Evolutionary conservation across 2,329 filamentous ascomycete genomes (phyloP).

Genomic region (Colletotrichum caudatum): DNA sequence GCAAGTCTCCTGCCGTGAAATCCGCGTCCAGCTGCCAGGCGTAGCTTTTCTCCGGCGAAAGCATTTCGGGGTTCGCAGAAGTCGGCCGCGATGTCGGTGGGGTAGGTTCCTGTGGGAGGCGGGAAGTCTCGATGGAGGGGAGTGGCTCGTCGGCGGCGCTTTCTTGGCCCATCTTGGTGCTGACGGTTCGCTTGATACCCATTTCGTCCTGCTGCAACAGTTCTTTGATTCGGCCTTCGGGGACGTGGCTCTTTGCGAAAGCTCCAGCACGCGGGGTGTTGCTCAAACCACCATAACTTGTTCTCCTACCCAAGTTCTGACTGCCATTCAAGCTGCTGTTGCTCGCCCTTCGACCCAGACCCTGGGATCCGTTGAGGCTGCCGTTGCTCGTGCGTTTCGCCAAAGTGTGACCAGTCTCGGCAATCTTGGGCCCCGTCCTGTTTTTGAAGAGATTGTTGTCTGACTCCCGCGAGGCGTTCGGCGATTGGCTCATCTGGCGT

Average conservation of each 20-base stretch:
- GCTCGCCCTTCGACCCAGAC: slow-evolving; percentile 31
- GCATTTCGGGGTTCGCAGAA: slow-evolving; percentile 42
- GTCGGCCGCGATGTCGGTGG: slow-evolving; percentile 43
- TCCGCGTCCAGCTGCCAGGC: slow-evolving; percentile 69
- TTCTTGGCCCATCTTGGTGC: slow-evolving; percentile 15
- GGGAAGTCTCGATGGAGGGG: slow-evolving; percentile 49
- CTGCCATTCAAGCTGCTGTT: slow-evolving; percentile 43
- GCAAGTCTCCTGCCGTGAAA: slow-evolving; percentile 68
- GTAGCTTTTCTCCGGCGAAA: slow-evolving; percentile 64
- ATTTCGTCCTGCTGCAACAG: slow-evolving; percentile 42
- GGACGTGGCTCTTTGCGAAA: slow-evolving; percentile 42
- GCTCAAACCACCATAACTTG: slow-evolving; percentile 43
- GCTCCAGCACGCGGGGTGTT: slow-evolving; percentile 31
- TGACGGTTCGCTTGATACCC: slow-evolving; percentile 27
- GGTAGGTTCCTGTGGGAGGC: slow-evolving; percentile 34
- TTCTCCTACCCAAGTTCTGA: slow-evolving; percentile 27
- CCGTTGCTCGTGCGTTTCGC: slow-evolving; percentile 52
- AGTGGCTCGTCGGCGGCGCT: slow-evolving; percentile 48
- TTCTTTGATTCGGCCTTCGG: slow-evolving; percentile 44
- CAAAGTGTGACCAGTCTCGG: slow-evolving; percentile 51
- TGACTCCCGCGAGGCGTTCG: slow-evolving; percentile 43
- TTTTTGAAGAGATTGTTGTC: slow-evolving; percentile 53
- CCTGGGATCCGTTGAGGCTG: slow-evolving; percentile 46
- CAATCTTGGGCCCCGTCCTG: slow-evolving; percentile 51
- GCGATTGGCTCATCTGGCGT: slow-evolving; percentile 40